phyloP scores from a whole-genome alignment of 2,329 filamentous ascomycete species.

The Penicillium carneum region DNA sequence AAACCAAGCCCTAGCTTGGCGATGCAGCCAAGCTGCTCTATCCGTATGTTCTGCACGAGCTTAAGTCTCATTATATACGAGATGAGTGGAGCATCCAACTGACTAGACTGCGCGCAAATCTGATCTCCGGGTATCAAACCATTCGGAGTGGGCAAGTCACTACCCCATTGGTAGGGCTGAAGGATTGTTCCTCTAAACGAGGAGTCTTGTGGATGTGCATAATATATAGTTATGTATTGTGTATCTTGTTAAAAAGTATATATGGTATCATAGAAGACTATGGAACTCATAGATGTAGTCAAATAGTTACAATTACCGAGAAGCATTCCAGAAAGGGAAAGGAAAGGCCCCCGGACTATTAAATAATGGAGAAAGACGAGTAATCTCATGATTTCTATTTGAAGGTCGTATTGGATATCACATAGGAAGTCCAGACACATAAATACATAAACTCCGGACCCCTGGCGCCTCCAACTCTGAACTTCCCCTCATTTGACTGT shows the following conservation, averaged over 20 bases:
- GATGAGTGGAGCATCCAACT: too few species aligned
- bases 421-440: slow-evolving; percentile 19
- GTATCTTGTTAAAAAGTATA: too few species aligned
- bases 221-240: not conserved
- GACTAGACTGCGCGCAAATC: not conserved
- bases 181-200: not conserved
- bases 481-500: slow-evolving; percentile 39
- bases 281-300: too few species aligned
- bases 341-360: not conserved
- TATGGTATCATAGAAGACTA: too few species aligned
- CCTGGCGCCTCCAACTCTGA: slow-evolving; percentile 33
- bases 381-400: not conserved
- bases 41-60: not conserved
- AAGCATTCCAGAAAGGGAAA: not conserved
- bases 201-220: not conserved
- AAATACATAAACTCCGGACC: slow-evolving; percentile 21
- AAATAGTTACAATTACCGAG: not conserved
- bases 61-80: not conserved
- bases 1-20: not conserved
- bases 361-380: not conserved
- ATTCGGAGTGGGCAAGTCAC: not conserved
- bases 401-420: not conserved
- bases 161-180: not conserved
- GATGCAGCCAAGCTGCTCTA: not conserved
- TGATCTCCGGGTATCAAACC: not conserved